Evolutionary conservation across 495 filamentous ascomycete genomes (phyloP).

Genomic region (Friedmanniomyces simplex): DNA sequence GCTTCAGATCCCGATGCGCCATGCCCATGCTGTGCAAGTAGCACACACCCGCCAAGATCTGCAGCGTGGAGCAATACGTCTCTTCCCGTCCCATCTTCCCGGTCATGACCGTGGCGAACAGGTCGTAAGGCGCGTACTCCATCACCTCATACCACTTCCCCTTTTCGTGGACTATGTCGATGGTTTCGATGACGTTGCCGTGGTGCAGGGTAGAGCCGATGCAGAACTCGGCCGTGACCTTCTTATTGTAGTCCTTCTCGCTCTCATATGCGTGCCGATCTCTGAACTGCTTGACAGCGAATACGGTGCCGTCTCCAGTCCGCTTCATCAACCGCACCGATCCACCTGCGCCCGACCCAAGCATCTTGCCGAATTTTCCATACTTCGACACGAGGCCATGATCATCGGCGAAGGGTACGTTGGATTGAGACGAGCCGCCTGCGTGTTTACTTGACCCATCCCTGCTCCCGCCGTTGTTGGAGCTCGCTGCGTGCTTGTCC

Average conservation of each 20-base stretch:
- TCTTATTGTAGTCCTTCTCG: slow-evolving; percentile 92
- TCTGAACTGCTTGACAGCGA: slow-evolving; percentile 96
- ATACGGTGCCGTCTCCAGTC: slow-evolving; percentile 77
- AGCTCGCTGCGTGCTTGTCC: slow-evolving; percentile 45
- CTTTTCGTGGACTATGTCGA: slow-evolving; percentile 94
- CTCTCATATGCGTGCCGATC: slow-evolving; percentile 88
- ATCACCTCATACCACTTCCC: slow-evolving; percentile 97
- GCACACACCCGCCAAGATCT: slow-evolving; percentile 93
- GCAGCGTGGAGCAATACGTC: slow-evolving; percentile 79
- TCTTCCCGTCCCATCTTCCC: slow-evolving; percentile 94
- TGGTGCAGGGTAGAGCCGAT: slow-evolving; percentile 95
- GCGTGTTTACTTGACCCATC: slow-evolving; percentile 34
- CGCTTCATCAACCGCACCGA: slow-evolving; percentile 93
- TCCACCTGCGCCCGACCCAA: slow-evolving; percentile 89
- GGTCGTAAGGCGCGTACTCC: slow-evolving; percentile 96
- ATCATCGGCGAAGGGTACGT: slow-evolving; percentile 87
- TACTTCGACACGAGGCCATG: slow-evolving; percentile 86
- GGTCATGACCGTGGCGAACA: slow-evolving; percentile 99
- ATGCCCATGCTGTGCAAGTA: slow-evolving; percentile 95
- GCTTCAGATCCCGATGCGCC: slow-evolving; percentile 89
- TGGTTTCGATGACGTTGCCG: slow-evolving; percentile 95
- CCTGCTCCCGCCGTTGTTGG: slow-evolving; percentile 35
- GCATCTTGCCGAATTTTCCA: slow-evolving; percentile 84
- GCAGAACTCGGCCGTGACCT: slow-evolving; percentile 98
- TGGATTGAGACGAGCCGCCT: slow-evolving; percentile 52